Conservation (phyloP, 2,329 filamentous ascomycete genomes). For the Escovopsis sp. region DNA sequence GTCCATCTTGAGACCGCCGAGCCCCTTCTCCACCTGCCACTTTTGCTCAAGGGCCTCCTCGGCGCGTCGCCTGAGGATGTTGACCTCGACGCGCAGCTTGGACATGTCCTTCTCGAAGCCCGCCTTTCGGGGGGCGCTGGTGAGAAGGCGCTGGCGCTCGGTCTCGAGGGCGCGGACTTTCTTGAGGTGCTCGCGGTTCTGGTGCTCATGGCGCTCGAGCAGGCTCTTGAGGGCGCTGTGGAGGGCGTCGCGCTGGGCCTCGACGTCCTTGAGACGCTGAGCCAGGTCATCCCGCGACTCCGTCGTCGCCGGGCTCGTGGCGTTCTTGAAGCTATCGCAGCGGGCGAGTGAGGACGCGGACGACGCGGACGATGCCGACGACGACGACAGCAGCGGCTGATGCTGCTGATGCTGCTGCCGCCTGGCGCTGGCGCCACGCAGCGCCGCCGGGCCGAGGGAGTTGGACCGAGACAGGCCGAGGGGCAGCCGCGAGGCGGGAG, state of each 20-base stretch:
- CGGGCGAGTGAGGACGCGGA: conserved; percentile 34
- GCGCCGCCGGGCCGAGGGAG: conserved; percentile 44
- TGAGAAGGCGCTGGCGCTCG: conserved; percentile 61
- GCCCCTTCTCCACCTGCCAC: conserved; percentile 85
- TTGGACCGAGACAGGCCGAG: conserved; percentile 48
- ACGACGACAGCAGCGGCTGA: too few relatives aligned
- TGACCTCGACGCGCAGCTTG: conserved; percentile 69
- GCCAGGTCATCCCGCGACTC: conserved; percentile 55
- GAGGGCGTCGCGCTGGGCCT: conserved; percentile 82
- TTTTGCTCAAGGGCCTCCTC: conserved; percentile 93
- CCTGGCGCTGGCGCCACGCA: conserved; percentile 25
- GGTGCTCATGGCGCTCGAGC: conserved; percentile 69
- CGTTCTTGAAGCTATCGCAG: conserved; percentile 41
- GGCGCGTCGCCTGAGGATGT: conserved; percentile 66
- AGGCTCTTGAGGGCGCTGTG: conserved; percentile 76
- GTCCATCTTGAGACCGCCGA: conserved; percentile 86
- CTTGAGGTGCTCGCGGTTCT: conserved; percentile 72
- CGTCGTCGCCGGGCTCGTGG: conserved; percentile 11
- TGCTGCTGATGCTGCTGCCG: too few relatives aligned
- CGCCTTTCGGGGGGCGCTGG: conserved; percentile 52
- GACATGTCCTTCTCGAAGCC: conserved; percentile 76
- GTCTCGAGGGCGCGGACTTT: conserved; percentile 60
- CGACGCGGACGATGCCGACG: too few relatives aligned
- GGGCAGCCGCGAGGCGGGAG: conserved; percentile 12
- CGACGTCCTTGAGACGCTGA: conserved; percentile 79